These are phyloP conservation scores for Cladosporium sp. DNA, from an alignment of 2,329 filamentous ascomycete genomes.

Conservation along the genomic window DNA sequence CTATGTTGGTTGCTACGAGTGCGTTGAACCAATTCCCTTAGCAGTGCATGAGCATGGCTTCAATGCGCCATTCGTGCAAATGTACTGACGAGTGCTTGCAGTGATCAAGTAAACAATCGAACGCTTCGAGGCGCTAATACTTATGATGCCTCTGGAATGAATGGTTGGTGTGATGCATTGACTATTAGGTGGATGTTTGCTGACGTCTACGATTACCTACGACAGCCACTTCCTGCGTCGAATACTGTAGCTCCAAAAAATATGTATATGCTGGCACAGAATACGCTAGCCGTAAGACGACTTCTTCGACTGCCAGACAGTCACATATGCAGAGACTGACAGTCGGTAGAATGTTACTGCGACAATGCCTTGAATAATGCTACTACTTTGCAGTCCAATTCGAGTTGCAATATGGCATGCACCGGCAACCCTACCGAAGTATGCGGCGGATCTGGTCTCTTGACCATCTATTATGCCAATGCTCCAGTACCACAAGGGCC, in stretches of 20 bases:
- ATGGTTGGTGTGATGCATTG: neutral
- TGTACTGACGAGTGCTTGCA: slow-evolving; percentile 1
- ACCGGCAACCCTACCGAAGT: slow-evolving; percentile 26
- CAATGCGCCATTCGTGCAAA: no score
- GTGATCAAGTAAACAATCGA: slow-evolving; percentile 17
- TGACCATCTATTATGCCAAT: slow-evolving; percentile 25
- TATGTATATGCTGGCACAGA: slow-evolving; percentile 26
- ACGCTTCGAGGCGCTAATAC: slow-evolving; percentile 15
- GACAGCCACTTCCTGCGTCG: slow-evolving; percentile 17
- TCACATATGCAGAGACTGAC: neutral
- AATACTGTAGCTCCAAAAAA: slow-evolving; percentile 18
- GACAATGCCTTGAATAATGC: slow-evolving; percentile 22
- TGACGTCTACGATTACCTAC: neutral
- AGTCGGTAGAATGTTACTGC: slow-evolving; percentile 19
- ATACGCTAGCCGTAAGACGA: slow-evolving; percentile 13
- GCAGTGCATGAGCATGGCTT: neutral
- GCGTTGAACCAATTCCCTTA: neutral
- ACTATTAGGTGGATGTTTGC: neutral
- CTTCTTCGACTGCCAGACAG: neutral
- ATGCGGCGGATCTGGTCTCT: slow-evolving; percentile 25
- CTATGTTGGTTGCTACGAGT: slow-evolving; percentile 23
- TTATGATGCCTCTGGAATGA: slow-evolving; percentile 18
- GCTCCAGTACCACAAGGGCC: slow-evolving; percentile 18
- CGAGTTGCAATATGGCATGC: slow-evolving; percentile 27
- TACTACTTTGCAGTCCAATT: slow-evolving; percentile 19